These are phyloP conservation scores for Rhodofomes roseus DNA, from an alignment of 1,284 basidiomycete genomes.

Conservation along the genomic window DNA sequence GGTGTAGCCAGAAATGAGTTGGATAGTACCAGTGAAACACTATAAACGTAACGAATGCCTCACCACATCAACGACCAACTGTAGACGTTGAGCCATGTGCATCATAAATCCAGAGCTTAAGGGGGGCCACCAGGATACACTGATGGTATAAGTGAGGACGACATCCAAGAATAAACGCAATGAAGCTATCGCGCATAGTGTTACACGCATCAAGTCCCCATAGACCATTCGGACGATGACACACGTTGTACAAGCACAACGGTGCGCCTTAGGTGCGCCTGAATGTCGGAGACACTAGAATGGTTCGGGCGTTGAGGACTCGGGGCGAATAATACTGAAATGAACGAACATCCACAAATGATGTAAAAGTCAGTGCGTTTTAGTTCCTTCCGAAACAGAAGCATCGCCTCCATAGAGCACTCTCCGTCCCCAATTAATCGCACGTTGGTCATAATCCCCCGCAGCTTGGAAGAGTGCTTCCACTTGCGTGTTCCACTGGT, in stretches of 20 bases:
- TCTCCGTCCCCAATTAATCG: constrained; percentile 22
- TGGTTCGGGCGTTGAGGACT: background rate
- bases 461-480: constrained; percentile 22
- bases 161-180: background rate
- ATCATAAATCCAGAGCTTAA: too few relatives aligned
- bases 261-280: background rate
- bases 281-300: background rate
- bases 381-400: background rate
- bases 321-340: background rate
- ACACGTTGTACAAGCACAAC: too few relatives aligned
- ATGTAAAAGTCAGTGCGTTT: background rate
- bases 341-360: background rate
- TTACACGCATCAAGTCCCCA: background rate
- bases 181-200: background rate
- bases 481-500: constrained; percentile 27
- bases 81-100: too few relatives aligned
- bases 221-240: too few relatives aligned
- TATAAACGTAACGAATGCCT: too few relatives aligned
- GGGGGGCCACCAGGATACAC: background rate
- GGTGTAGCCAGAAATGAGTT: too few relatives aligned
- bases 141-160: background rate
- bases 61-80: too few relatives aligned
- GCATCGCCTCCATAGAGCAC: constrained; percentile 25
- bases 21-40: too few relatives aligned
- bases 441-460: constrained; percentile 19